Evolutionary conservation across 2,329 filamentous ascomycete genomes (phyloP).

Genomic region (Fusarium sp.): DNA sequence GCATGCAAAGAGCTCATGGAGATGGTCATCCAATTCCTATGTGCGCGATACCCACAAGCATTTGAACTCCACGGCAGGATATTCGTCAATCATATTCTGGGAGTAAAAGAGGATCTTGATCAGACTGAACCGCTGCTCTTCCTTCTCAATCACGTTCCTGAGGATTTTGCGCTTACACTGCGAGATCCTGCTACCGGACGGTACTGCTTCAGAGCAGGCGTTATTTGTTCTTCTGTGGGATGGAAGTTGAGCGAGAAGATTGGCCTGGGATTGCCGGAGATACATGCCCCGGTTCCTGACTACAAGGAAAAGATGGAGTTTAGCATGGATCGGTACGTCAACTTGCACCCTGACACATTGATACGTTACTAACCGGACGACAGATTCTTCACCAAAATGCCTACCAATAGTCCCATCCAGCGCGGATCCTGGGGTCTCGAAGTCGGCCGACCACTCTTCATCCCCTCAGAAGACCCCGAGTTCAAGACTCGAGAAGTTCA

Average conservation of each 20-base stretch:
- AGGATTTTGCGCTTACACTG: constrained; percentile 84
- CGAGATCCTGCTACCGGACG: constrained; percentile 76
- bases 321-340: constrained; percentile 80
- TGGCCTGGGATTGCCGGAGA: constrained; percentile 74
- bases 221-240: constrained; percentile 82
- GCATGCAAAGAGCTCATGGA: constrained; percentile 91
- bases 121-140: constrained; percentile 74
- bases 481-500: constrained; percentile 70
- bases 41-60: constrained; percentile 78
- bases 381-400: constrained; percentile 85
- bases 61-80: constrained; percentile 71
- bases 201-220: constrained; percentile 80
- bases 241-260: constrained; percentile 84
- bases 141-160: constrained; percentile 81
- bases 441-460: constrained; percentile 78
- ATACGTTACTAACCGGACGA: background rate
- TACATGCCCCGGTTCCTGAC: constrained; percentile 81
- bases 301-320: constrained; percentile 90
- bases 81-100: constrained; percentile 77
- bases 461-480: constrained; percentile 76
- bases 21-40: constrained; percentile 84
- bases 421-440: constrained; percentile 88
- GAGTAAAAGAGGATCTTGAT: constrained; percentile 70
- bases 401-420: constrained; percentile 80
- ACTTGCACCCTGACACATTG: rapidly evolving